Percentiles rank a stretch among this genome's conserved stretches.
Evolutionary conservation across 2,329 filamentous ascomycete genomes (phyloP).

Genomic region (Penicillium psychrosexuale): DNA sequence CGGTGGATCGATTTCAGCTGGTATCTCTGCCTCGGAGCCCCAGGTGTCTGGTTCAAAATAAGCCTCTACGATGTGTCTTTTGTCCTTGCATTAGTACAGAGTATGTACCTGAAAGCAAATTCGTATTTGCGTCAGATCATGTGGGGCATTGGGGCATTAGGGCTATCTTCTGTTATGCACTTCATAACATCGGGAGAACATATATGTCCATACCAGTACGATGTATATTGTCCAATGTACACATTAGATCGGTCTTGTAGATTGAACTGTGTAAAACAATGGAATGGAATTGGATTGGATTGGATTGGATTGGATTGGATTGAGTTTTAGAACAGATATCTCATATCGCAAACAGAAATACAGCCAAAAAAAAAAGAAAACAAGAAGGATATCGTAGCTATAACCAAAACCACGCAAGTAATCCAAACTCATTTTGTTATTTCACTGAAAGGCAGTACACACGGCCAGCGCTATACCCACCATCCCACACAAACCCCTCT

Average conservation of each 20-base stretch:
- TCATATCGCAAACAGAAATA: not conserved
- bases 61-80: no score
- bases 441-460: not conserved
- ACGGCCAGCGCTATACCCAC: conserved; percentile 19
- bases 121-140: not conserved
- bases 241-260: not conserved
- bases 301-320: no score
- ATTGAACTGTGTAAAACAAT: not conserved
- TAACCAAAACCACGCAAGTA: conserved; percentile 13
- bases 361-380: conserved; percentile 7
- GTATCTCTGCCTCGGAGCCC: conserved; percentile 21
- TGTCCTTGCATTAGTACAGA: not conserved
- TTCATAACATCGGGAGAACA: no score
- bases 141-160: conserved; percentile 1
- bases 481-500: conserved; percentile 6
- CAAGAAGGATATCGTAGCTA: conserved; percentile 23
- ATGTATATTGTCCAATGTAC: not conserved
- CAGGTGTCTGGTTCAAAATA: conserved; percentile 15
- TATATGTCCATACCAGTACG: no score
- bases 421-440: conserved; percentile 7
- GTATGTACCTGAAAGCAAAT: not conserved
- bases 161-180: not conserved
- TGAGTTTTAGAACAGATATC: not conserved
- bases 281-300: not conserved
- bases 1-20: conserved; percentile 18